Base-by-base conservation (phyloP, 2,329 filamentous ascomycete genomes). In the Hysterium pulicare region DNA sequence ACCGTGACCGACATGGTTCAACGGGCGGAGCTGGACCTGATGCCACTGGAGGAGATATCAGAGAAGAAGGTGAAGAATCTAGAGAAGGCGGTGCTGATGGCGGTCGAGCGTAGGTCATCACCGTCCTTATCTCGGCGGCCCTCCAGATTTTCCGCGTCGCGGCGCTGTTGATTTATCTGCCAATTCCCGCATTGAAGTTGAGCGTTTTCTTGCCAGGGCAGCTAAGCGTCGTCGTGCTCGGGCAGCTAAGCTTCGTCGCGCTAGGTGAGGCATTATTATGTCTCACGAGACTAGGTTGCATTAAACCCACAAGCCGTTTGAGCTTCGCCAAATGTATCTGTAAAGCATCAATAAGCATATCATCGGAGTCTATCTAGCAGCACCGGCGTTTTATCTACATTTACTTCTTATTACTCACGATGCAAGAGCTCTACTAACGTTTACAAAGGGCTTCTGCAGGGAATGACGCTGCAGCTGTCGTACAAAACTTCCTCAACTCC, bases 51-150 rank as follows among this genome's bases (percentile, higher is more conserved):
- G 91, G 90, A 50, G 91, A 98, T 65, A 74, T 95, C 55, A 82
- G 90, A 69, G 84, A 94, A 68, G 93, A 97, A 69, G 93, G 93
- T 45, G 83, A 89, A 67, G 83, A 82, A 55, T 82, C 91, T 51
- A 80, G 94, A 72, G 90, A 95, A 70, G 93, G 91, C 47, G 93
- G 94, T 65, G 89, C 89, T 57, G 93, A 97, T 71, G 93, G 94
- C 62, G 94, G 88, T 73, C 83, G 93, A 96, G 93, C 91, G 93
- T 98, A 97, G 91, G 94, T 98, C 70, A 71, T 45, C 45, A 59
- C 44, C 46, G 46, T 54, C n/a, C n/a, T 57, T 56, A 47, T 55
- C 53, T 50, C 40, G 48, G 49, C 48, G 51, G 51, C n/a, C n/a
- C n/a, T n/a, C n/a, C n/a, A n/a, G n/a, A n/a, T n/a, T n/a, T n/a